phyloP scores from a whole-genome alignment of 768 basidiomycete species.

The Xerocomellus amylosporus region DNA sequence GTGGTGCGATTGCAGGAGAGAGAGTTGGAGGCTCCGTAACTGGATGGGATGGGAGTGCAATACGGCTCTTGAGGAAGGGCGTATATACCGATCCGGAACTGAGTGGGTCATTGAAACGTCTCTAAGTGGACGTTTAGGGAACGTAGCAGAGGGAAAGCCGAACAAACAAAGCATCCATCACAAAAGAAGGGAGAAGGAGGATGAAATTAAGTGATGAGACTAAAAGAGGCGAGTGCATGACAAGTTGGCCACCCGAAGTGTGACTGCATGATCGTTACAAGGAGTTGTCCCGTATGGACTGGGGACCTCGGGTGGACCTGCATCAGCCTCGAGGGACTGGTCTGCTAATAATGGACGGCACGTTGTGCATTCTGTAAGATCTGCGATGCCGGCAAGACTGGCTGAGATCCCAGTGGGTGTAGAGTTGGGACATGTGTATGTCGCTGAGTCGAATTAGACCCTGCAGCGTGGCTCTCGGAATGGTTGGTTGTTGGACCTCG shows the following conservation, averaged over 20 bases:
- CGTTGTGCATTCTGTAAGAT: slow-evolving; percentile 22
- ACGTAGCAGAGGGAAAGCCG: slow-evolving; percentile 25
- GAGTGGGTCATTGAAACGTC: slow-evolving; percentile 30
- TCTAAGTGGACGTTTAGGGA: slow-evolving; percentile 24
- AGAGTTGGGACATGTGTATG: slow-evolving; percentile 17
- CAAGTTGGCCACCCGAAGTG: slow-evolving; percentile 25
- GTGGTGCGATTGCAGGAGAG: slow-evolving; percentile 21
- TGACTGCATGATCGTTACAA: slow-evolving; percentile 23
- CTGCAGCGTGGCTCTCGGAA: slow-evolving; percentile 24
- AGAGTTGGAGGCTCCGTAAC: slow-evolving; percentile 16
- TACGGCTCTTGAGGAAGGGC: slow-evolving; percentile 11
- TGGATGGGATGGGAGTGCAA: slow-evolving; percentile 20
- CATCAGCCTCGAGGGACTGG: slow-evolving; percentile 13
- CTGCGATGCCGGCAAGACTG: slow-evolving; percentile 21
- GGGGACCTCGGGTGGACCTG: slow-evolving; percentile 23
- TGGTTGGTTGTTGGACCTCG: slow-evolving; percentile 17
- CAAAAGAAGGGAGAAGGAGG: slow-evolving; percentile 28
- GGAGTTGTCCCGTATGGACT: slow-evolving; percentile 22
- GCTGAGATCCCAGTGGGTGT: slow-evolving; percentile 12
- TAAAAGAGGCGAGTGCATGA: slow-evolving; percentile 27
- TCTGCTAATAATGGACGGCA: slow-evolving; percentile 22
- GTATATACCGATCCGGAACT: slow-evolving; percentile 31
- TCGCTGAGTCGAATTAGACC: slow-evolving; percentile 29
- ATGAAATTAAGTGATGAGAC: slow-evolving; percentile 32
- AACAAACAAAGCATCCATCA: slow-evolving; percentile 29